A percentile compares a stretch with the other conserved stretches of the same genome.
Evolutionary conservation across 176 grass and related monocot genomes (phyloP).

Genomic region (Eremochloa ophiuroides): DNA sequence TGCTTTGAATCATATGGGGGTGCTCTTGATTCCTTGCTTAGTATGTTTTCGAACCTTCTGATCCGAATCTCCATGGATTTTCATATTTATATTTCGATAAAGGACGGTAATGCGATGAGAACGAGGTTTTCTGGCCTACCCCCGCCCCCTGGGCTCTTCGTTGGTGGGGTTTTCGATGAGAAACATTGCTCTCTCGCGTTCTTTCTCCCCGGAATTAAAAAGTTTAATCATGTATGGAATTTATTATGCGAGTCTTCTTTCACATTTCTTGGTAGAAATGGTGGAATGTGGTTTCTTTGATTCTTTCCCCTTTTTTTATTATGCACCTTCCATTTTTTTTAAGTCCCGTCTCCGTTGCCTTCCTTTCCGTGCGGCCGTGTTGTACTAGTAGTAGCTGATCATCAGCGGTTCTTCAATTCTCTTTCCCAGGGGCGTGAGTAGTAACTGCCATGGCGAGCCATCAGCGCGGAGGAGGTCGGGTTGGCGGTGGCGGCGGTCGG

Average conservation of each 20-base stretch:
- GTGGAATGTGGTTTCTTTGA: background rate
- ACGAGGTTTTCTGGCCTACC: background rate
- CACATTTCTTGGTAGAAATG: background rate
- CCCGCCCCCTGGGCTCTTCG: too few species aligned
- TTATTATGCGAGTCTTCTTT: background rate
- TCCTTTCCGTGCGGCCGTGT: background rate
- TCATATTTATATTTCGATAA: background rate
- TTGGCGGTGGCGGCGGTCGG: background rate
- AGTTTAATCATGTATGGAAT: background rate
- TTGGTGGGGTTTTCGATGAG: background rate
- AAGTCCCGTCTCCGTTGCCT: too few species aligned
- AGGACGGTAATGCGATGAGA: background rate
- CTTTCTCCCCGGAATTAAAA: background rate
- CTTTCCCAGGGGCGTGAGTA: background rate
- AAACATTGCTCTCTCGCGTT: too few species aligned
- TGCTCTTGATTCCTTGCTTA: background rate
- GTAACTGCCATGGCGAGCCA: conserved; percentile 7
- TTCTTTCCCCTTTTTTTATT: too few species aligned
- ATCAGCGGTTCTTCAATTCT: background rate
- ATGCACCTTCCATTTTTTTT: background rate
- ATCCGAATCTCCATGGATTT: background rate
- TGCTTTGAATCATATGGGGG: background rate
- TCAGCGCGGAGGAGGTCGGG: background rate
- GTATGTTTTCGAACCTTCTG: background rate
- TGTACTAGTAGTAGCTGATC: background rate